These are phyloP conservation scores for Leishmania turanica DNA, from an alignment of 208 protist species.

Conservation along the genomic window DNA sequence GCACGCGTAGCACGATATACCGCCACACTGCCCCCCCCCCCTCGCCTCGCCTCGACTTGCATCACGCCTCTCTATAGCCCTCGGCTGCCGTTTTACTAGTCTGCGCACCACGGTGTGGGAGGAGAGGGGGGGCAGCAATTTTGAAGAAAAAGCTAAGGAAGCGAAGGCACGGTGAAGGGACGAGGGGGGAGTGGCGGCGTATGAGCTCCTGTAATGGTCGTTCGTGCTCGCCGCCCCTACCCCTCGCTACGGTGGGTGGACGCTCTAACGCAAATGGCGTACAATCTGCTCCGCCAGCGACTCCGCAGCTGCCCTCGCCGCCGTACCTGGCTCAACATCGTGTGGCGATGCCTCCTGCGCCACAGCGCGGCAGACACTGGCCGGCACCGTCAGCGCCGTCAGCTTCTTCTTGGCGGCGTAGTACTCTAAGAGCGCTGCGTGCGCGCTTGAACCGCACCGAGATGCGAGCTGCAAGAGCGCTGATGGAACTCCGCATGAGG, in stretches of 20 bases:
- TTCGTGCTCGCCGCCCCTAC: neutral
- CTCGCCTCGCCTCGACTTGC: neutral
- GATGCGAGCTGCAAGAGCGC: neutral
- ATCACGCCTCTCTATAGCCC: neutral
- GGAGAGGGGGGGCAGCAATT: too few relatives aligned
- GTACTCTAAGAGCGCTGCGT: slow-evolving; percentile 14
- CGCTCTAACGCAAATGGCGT: slow-evolving; percentile 5
- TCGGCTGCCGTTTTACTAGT: neutral
- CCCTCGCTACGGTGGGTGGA: neutral
- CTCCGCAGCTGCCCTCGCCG: neutral
- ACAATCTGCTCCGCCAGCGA: slow-evolving; percentile 7
- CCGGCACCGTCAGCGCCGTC: neutral
- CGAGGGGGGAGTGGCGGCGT: neutral
- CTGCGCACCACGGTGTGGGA: neutral
- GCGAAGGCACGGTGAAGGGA: neutral
- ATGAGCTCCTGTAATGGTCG: neutral
- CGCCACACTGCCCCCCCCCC: neutral
- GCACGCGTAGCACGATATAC: neutral
- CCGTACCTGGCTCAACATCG: neutral
- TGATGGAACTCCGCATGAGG: neutral
- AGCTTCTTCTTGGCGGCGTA: slow-evolving; percentile 13
- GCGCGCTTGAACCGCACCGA: neutral
- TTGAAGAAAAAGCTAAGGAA: neutral
- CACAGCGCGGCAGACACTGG: neutral
- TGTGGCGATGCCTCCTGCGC: neutral